Evolutionary conservation across 2,329 filamentous ascomycete genomes (phyloP), one percentile per base, ranked within the genome.

Genomic region (Trichoderma sp.): DNA sequence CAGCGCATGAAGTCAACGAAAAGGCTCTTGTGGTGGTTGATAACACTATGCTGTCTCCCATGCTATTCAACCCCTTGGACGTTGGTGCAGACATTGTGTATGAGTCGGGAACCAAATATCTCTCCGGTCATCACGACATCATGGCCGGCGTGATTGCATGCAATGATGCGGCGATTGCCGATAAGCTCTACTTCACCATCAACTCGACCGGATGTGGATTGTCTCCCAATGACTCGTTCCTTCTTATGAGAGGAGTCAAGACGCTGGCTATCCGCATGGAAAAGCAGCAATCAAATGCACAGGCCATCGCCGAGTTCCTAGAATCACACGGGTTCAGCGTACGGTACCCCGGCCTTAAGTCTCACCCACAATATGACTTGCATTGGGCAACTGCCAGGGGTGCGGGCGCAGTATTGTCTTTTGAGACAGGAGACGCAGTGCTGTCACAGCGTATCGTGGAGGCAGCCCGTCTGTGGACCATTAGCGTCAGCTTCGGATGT

Each of bases 211-310:
- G 96, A 54, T 98, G 96, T 77, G 96, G 96, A 11, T 85, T 99
- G 7, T 91, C 94, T 2, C 96, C 96, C 4, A 97, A 98, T 77
- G 96, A 99, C 81, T 95, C 93, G 0, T 99, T 96, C 87, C 86
- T 99, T 46, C 89, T 99, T 49, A 93, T 99, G 85, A 89, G 96
- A 69, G 96, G 96, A 21, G 89, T 99, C 79, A 99, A 99, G 84
- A 99, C 96, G 0, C 85, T 99, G 7, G 94, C 94, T 71, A 96
- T 99, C 66, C 94, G 96, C 75, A 97, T 99, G 94, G 96, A 99
- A 79, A 97, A 97, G 83, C 96, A 99, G 80, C 96, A 99, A 80
- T 83, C 90, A 69, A 99, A 97, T 75, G 94, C 96, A 0, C 92
- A 96, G 81, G 86, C 87, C 65, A 97, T 99, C 75, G 96, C 95